phyloP scores from a whole-genome alignment of 2,329 filamentous ascomycete genomes.

The Fusarium nurragi region DNA sequence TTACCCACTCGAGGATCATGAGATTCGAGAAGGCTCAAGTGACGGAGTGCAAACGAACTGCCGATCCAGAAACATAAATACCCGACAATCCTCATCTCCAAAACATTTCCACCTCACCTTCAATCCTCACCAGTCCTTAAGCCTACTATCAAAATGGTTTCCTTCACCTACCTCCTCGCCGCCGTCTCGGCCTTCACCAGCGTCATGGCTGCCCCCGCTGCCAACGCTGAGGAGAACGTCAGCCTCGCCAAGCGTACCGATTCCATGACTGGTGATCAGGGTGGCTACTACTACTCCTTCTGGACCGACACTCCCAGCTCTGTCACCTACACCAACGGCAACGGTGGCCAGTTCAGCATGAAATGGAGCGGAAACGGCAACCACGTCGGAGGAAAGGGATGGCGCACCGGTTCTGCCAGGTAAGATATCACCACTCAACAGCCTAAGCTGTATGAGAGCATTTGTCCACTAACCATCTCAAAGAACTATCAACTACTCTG shows the following conservation, averaged over 20 bases:
- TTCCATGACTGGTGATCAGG: conserved; percentile 50
- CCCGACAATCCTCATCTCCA: not conserved
- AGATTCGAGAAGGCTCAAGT: not conserved
- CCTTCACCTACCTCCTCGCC: conserved; percentile 37
- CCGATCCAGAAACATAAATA: conserved; percentile 19
- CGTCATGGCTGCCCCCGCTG: conserved; percentile 35
- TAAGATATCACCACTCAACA: not conserved
- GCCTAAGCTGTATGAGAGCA: conserved; percentile 39
- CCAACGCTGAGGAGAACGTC: conserved; percentile 5
- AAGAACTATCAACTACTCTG: conserved; percentile 44
- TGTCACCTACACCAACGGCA: conserved; percentile 58
- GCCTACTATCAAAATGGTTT: conserved; percentile 30
- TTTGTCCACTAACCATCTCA: conserved; percentile 5
- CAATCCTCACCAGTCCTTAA: not conserved
- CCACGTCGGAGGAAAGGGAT: conserved; percentile 44
- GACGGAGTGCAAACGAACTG: not conserved
- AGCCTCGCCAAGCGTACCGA: conserved; percentile 47
- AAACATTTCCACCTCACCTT: not conserved
- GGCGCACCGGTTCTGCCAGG: conserved; percentile 47
- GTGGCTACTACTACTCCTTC: conserved; percentile 58
- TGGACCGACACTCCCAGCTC: conserved; percentile 58
- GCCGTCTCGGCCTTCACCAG: conserved; percentile 31
- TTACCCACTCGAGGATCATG: conserved; percentile 2
- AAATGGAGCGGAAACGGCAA: conserved; percentile 52
- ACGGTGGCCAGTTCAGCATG: conserved; percentile 55